Conservation (phyloP, 73 alveolate species). For the Paramecium caudatum region DNA sequence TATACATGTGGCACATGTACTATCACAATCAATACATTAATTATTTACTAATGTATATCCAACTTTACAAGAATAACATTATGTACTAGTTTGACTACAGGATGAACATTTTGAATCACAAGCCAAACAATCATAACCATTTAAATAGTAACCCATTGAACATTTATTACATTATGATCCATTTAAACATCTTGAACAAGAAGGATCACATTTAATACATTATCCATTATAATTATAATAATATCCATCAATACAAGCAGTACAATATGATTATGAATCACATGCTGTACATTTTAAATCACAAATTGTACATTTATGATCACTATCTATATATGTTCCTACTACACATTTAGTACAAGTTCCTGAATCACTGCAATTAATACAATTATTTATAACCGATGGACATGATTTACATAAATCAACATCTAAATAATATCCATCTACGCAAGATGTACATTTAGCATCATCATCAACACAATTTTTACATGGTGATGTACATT, state of each 20-base stretch:
- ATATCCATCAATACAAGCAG: slow-evolving; percentile 1
- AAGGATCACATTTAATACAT: neutral
- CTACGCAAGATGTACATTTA: neutral
- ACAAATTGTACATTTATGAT: neutral
- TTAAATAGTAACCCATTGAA: neutral
- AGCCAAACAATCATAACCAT: neutral
- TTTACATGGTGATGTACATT: neutral
- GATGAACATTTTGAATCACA: neutral
- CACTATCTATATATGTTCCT: slow-evolving; percentile 1
- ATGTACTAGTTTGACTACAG: neutral
- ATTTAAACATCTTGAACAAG: slow-evolving; percentile 4
- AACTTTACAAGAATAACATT: neutral
- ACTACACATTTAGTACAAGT: neutral
- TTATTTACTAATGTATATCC: slow-evolving; percentile 1
- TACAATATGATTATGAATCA: neutral
- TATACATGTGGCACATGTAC: neutral
- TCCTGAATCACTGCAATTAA: neutral
- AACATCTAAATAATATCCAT: neutral
- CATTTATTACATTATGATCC: neutral
- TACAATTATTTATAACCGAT: neutral
- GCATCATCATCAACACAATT: neutral
- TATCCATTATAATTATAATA: neutral
- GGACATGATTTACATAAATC: neutral
- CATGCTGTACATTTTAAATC: neutral
- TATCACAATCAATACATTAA: neutral